These are phyloP conservation scores for Prunus padus DNA, from an alignment of 306 rosid species.

Conservation along the genomic window DNA sequence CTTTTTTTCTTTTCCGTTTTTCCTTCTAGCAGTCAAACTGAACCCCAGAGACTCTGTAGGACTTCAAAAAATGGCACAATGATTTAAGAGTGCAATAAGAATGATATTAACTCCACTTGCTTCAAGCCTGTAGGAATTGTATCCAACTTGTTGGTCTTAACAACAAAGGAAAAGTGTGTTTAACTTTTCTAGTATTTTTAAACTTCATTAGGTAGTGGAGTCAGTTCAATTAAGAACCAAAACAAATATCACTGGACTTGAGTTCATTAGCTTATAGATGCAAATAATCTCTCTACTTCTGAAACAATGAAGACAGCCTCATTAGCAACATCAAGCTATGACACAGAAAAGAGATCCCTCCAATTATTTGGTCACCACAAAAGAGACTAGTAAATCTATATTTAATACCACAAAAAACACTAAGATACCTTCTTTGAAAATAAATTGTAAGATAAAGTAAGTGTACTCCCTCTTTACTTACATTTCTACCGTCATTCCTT, in stretches of 20 bases:
- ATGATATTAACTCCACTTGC: neutral
- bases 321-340: neutral
- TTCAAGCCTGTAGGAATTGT: neutral
- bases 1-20: neutral
- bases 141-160: neutral
- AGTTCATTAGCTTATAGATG: neutral
- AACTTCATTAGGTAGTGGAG: neutral
- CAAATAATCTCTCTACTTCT: neutral
- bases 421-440: constrained; percentile 8
- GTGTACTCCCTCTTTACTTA: constrained; percentile 42
- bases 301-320: neutral
- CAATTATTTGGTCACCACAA: neutral
- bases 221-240: neutral
- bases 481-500: constrained; percentile 96
- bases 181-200: neutral
- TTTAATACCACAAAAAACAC: neutral
- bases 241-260: neutral
- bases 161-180: neutral
- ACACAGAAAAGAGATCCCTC: neutral
- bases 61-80: neutral
- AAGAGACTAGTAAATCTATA: neutral
- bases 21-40: neutral
- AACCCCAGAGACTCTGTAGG: neutral
- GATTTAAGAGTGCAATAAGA: neutral
- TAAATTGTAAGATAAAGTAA: constrained; percentile 17